Evolutionary conservation across 768 basidiomycete genomes (phyloP), one percentile per base, ranked within the genome.

Genomic region (Suillus occidentalis): DNA sequence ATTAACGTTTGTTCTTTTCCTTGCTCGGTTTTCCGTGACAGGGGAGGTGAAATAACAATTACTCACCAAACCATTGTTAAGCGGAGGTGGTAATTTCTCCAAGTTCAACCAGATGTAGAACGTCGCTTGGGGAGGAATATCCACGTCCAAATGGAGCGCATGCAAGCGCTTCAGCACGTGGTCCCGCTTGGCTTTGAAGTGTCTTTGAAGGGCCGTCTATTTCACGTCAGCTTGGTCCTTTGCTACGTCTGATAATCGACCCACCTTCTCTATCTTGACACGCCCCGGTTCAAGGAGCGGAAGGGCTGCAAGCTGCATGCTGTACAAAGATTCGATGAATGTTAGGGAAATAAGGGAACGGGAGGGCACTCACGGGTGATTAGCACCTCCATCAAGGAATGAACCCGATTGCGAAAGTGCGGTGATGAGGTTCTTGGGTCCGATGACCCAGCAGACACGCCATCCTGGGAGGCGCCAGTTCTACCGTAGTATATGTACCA

Each of bases 71-170:
- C 95, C 95, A 71, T 93, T 94, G 79, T 95, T 94, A 52, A 97
- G 74, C 8, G 96, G 96, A 6, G 86, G 70, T 10, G 93, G 91
- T 56, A 97, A 83, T 63, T 82, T 82, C 73, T 89, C 89, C 25
- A 97, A 82, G 78, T 92, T 92, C 65, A 96, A 85, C 95, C 96
- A 97, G 73, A 97, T 87, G 77, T 98, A 97, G 79, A 97, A 98
- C 3, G 96, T 97, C 63, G 89, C 87, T 22, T 80, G 80, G 7
- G 93, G 94, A 49, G 90, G 89, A 62, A 92, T 78, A 55, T 85
- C 81, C 53, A 97, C 92, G 59, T 90, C 87, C 28, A 97, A 82
- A 52, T 87, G 89, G 63, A 98, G 84, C 45, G 85, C 82, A 64
- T 88, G 85, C 66, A 98, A 85, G n/a, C 96, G 86, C 60, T 83